Conservation (phyloP, 345 rosid species). For the Euclidium syriacum region DNA sequence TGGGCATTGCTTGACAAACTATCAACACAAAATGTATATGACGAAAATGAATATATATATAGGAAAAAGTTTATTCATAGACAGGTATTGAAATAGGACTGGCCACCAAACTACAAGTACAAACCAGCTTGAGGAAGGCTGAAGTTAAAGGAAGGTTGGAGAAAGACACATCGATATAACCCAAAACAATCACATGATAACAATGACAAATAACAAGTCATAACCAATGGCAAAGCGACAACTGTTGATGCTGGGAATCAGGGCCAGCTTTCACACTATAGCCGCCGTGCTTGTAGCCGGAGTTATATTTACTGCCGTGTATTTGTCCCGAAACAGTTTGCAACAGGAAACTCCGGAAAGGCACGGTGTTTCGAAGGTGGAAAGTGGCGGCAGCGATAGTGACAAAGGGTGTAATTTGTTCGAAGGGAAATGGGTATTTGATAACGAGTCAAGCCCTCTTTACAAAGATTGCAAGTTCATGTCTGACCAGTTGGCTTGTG, state of each 20-base stretch:
- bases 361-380: not conserved
- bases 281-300: slow-evolving; percentile 52
- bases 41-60: slow-evolving; percentile 4
- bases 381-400: not conserved
- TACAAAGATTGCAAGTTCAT: slow-evolving; percentile 72
- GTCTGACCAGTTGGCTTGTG: slow-evolving; percentile 74
- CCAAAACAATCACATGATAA: slow-evolving; percentile 18
- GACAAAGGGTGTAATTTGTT: slow-evolving; percentile 52
- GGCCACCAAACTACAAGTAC: slow-evolving; percentile 26
- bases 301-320: slow-evolving; percentile 44
- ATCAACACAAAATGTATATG: slow-evolving; percentile 19
- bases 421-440: slow-evolving; percentile 73
- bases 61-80: slow-evolving; percentile 11
- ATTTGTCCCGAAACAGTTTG: slow-evolving; percentile 34
- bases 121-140: slow-evolving; percentile 18
- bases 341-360: slow-evolving; percentile 3
- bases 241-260: slow-evolving; percentile 42
- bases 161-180: slow-evolving; percentile 31
- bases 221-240: slow-evolving; percentile 42
- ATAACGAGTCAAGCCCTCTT: slow-evolving; percentile 59
- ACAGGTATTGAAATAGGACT: slow-evolving; percentile 21
- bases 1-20: slow-evolving; percentile 27
- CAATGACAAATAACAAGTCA: not conserved
- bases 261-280: slow-evolving; percentile 57
- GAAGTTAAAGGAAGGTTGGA: slow-evolving; percentile 26